Conservation (phyloP, 2,329 filamentous ascomycete genomes). For the Eutypa lata region DNA sequence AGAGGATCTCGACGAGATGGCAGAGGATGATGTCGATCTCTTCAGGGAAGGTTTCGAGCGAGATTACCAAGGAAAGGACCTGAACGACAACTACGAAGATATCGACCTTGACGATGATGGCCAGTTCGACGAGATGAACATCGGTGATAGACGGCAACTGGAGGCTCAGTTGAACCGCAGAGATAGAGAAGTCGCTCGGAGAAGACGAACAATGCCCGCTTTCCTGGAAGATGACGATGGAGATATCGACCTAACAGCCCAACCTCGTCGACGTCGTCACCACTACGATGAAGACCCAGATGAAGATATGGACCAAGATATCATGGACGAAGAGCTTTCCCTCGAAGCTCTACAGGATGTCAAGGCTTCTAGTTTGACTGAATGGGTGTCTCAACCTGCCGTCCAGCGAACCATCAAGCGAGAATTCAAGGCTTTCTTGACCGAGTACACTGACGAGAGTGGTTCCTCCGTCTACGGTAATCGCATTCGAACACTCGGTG, state of each 20-base stretch:
- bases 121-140: constrained; percentile 68
- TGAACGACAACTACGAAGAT: constrained; percentile 67
- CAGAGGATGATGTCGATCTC: constrained; percentile 76
- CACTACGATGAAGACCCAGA: constrained; percentile 93
- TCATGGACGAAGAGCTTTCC: constrained; percentile 93
- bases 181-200: constrained; percentile 67
- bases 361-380: constrained; percentile 87
- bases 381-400: constrained; percentile 88
- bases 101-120: constrained; percentile 74
- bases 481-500: constrained; percentile 90
- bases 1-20: constrained; percentile 77
- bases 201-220: constrained; percentile 64
- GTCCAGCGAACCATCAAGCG: constrained; percentile 92
- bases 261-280: constrained; percentile 80
- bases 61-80: constrained; percentile 66
- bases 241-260: constrained; percentile 78
- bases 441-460: constrained; percentile 87
- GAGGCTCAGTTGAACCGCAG: constrained; percentile 71
- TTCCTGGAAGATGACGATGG: constrained; percentile 85
- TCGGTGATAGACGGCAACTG: constrained; percentile 64
- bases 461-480: constrained; percentile 93
- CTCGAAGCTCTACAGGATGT: constrained; percentile 89
- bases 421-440: constrained; percentile 96
- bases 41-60: constrained; percentile 72
- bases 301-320: constrained; percentile 86